Percentiles rank a stretch among this genome's conserved stretches.
phyloP scores from a whole-genome alignment of 305 asterid species.

The Striga hermonthica region DNA sequence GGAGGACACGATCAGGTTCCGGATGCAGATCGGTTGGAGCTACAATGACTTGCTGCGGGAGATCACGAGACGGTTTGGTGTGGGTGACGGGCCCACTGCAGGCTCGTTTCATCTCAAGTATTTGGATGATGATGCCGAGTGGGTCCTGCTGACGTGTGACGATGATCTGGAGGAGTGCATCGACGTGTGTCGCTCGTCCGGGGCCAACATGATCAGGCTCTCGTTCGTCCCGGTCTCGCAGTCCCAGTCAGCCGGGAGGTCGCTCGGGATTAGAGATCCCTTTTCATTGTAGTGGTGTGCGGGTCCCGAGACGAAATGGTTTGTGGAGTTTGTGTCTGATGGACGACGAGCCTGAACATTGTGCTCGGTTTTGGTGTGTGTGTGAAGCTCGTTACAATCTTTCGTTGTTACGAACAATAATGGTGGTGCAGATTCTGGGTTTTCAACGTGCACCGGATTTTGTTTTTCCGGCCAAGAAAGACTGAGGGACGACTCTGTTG shows the following conservation, averaged over 20 bases:
- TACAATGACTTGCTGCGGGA: slow-evolving; percentile 58
- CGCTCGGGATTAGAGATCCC: slow-evolving; percentile 39
- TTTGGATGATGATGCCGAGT: slow-evolving; percentile 85
- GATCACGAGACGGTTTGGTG: slow-evolving; percentile 60
- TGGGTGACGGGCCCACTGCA: slow-evolving; percentile 34
- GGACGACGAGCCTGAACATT: too few relatives aligned
- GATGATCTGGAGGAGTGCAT: slow-evolving; percentile 86
- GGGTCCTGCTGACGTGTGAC: slow-evolving; percentile 82
- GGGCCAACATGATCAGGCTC: slow-evolving; percentile 59
- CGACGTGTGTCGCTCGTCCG: slow-evolving; percentile 48
- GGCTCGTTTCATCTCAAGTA: slow-evolving; percentile 61
- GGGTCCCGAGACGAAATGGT: too few relatives aligned
- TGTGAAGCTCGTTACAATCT: too few relatives aligned
- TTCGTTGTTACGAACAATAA: too few relatives aligned
- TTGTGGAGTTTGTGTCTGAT: too few relatives aligned
- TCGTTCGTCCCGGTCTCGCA: slow-evolving; percentile 39
- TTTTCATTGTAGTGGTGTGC: slow-evolving; percentile 31
- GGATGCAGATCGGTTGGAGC: slow-evolving; percentile 51
- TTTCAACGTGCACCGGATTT: too few relatives aligned
- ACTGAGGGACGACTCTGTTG: too few relatives aligned
- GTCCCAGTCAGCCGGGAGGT: slow-evolving; percentile 46
- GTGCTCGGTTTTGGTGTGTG: too few relatives aligned
- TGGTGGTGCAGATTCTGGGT: too few relatives aligned
- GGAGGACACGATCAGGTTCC: slow-evolving; percentile 43
- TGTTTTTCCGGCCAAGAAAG: too few relatives aligned